Evolutionary conservation across 257 asterid species (phyloP), one percentile per base, ranked within the genome.

Genomic region (Echites panduratus): DNA sequence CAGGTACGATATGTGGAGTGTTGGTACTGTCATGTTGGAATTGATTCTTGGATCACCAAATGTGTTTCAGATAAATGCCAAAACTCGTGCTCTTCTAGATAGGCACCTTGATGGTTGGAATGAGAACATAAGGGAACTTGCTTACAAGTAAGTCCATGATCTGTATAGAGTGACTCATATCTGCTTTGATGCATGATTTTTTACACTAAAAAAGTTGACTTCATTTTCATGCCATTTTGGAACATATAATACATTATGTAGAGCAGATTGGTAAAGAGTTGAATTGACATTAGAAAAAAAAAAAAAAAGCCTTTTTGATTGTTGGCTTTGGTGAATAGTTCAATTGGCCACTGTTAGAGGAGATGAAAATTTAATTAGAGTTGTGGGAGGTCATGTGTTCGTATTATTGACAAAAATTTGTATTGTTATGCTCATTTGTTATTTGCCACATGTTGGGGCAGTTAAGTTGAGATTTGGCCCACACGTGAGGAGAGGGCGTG

Each of bases 1-100:
- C 71, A 94, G 99, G 97, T 94, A 94, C 80, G 99, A 94, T 79
- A 87, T 88, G 95, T 94, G 99, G 99, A 94, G 99, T 79, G 95
- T 88, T 75, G 99, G 99, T 63, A 93, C 92, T 75, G 87, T 94
- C 67, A 87, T 94, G 70, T 75, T 94, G 90, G 99, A 94, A 87
- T 78, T 94, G 84, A 83, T 94, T 71, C 86, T 94, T 76, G 99
- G 99, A 79, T 88, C 99, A 54, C 99, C 99, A 43, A 85, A 94
- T 78, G 98, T 86, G 70, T 91, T 94, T 80, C 99, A 89, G 79
- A 92, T 94, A 70, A 90, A 76, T 82, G 83, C 95, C 27, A 83
- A 84, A 72, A 91, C 97, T 43, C 96, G 90, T 74, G 90, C 89
- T 76, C 97, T 88, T 85, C 87, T 94, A 76, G 97, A 94, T 82